phyloP scores from a whole-genome alignment of 495 filamentous ascomycete species.

The Schizothecium vesticola region DNA sequence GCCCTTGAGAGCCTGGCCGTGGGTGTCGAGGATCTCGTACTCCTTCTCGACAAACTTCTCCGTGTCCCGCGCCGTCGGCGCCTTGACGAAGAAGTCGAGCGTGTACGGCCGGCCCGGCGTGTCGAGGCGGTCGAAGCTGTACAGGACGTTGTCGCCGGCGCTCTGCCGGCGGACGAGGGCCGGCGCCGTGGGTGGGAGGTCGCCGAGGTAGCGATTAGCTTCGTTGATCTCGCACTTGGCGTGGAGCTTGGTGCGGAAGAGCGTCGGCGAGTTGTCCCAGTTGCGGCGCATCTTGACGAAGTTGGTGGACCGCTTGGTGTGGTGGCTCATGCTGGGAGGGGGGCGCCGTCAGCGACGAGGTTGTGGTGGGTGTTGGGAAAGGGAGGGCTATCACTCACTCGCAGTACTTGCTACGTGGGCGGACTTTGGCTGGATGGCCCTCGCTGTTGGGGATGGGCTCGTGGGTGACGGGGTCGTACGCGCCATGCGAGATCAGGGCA shows the following conservation, averaged over 20 bases:
- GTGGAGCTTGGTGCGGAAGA: constrained; percentile 26
- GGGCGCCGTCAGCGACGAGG: neutral
- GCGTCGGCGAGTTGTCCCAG: constrained; percentile 13
- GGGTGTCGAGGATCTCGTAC: constrained; percentile 43
- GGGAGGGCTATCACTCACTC: constrained; percentile 8
- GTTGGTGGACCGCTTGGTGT: constrained; percentile 28
- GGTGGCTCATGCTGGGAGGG: constrained; percentile 12
- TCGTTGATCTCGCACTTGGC: constrained; percentile 31
- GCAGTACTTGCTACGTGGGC: constrained; percentile 18
- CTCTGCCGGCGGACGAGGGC: constrained; percentile 17
- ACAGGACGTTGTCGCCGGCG: constrained; percentile 35
- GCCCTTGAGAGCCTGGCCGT: constrained; percentile 40
- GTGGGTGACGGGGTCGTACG: constrained; percentile 9
- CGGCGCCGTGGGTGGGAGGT: constrained; percentile 21
- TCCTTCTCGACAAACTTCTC: constrained; percentile 45
- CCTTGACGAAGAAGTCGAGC: constrained; percentile 42
- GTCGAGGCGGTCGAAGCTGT: constrained; percentile 41
- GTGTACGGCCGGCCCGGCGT: constrained; percentile 34
- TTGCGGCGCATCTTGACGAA: constrained; percentile 30
- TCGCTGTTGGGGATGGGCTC: constrained; percentile 17
- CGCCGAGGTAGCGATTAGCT: constrained; percentile 8
- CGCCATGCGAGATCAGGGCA: constrained; percentile 21
- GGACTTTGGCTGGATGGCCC: constrained; percentile 27
- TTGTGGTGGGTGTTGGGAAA: neutral
- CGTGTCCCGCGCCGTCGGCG: constrained; percentile 31